Conservation (phyloP, 2,329 filamentous ascomycete genomes). For the Fusarium luffae region DNA sequence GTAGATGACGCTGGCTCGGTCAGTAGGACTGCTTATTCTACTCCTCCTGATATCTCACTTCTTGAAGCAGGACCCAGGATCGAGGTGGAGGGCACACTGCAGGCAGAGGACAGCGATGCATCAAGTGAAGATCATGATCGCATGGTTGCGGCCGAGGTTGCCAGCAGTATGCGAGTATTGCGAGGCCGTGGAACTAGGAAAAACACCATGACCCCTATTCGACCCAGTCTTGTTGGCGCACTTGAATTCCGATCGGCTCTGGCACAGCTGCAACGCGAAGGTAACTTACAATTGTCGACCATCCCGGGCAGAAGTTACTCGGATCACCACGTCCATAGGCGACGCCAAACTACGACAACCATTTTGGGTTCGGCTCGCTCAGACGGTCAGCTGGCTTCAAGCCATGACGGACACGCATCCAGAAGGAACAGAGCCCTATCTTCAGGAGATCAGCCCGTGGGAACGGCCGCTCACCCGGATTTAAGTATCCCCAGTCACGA, state of each 20-base stretch:
- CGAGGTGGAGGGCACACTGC: constrained; percentile 56
- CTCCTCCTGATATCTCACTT: constrained; percentile 54
- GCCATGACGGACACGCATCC: constrained; percentile 1
- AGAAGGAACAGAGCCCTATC: constrained; percentile 57
- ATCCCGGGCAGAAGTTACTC: constrained; percentile 72
- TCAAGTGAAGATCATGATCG: constrained; percentile 67
- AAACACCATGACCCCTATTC: constrained; percentile 84
- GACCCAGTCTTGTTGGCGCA: constrained; percentile 91
- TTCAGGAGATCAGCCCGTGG: constrained; percentile 54
- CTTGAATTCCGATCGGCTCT: constrained; percentile 93
- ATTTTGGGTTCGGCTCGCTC: constrained; percentile 33
- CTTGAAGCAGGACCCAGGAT: constrained; percentile 61
- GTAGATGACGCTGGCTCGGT: constrained; percentile 52
- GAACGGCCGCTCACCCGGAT: constrained; percentile 29
- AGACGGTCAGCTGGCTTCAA: constrained; percentile 12
- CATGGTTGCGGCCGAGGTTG: constrained; percentile 82
- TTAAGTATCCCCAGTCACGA: constrained; percentile 33
- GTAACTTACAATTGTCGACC: constrained; percentile 77
- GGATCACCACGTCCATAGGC: constrained; percentile 45
- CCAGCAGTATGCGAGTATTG: constrained; percentile 90
- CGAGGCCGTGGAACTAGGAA: constrained; percentile 73
- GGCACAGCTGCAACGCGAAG: constrained; percentile 84
- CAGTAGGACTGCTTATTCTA: constrained; percentile 24
- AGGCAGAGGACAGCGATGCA: constrained; percentile 59
- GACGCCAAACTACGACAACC: constrained; percentile 47